Base-by-base conservation (phyloP, 2,329 filamentous ascomycete genomes). In the Trematosphaeria pertusa region DNA sequence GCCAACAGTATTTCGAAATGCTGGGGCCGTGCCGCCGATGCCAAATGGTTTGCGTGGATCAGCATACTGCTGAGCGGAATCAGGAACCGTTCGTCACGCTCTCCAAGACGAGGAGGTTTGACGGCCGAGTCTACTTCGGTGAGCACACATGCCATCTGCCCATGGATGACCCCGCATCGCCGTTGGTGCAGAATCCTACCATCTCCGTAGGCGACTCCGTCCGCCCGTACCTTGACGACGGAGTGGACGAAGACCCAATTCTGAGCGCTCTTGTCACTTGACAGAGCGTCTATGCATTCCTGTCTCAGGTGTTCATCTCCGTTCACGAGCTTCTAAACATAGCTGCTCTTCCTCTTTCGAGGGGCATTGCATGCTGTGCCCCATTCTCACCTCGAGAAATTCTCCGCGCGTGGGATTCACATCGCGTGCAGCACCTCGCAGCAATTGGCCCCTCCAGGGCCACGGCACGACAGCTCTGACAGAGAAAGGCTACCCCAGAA, bases 21-120 rank as follows among this genome's bases (percentile, higher is more conserved):
- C 74, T 97, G 4, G 93, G 92, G 0, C 83, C 88, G 3, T 99
- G 94, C 64, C 83, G 91, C 50, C 79, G 94, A 48, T 99, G 94
- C 61, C 91, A 96, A 69, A 97, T 99, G 92, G 87, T 99, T 8
- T 97, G 93, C 67, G 84, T 97, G 35, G 87, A 99, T 64, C 94
- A 97, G 69, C 78, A 85, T 36, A 96, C 87, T 10, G 91, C 86
- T 0, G 80, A 85, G 53, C 88, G 85, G 68, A 84, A 86, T 54
- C 85, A 91, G 53, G 94, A 97, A 70, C 94, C 94, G 0, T 96
- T 94, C 65, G 83, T 88, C 3, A 97, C 91, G 1, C 75, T 99
- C 48, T 87, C 89, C 1, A 96, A 95, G 76, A 96, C 90, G 9
- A 83, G 94, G 58, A 83, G 89, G 46, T 85, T 90, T 54, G 85